Conservation (phyloP, 2,329 filamentous ascomycete genomes). For the Penicillium sp. region DNA sequence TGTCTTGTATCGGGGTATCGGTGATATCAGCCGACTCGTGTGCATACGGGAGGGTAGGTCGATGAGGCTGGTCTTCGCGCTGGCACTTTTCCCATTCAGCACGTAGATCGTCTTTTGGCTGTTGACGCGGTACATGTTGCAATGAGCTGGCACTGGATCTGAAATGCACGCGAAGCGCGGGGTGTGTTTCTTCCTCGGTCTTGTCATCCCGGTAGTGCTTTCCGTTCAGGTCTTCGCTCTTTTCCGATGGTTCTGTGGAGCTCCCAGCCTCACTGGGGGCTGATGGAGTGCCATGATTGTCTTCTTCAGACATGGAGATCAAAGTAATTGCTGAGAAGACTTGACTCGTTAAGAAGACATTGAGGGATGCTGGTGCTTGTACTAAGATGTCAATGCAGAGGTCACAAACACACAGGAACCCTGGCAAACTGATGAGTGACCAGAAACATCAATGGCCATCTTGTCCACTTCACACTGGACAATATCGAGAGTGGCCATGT, state of each 20-base stretch:
- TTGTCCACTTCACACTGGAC: too few species aligned
- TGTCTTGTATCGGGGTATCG: slow-evolving; percentile 14
- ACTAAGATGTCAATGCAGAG: background rate
- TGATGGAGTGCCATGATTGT: slow-evolving; percentile 1
- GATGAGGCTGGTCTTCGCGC: slow-evolving; percentile 11
- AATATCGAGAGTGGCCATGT: too few species aligned
- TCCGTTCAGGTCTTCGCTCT: background rate
- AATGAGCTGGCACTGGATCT: slow-evolving; percentile 8
- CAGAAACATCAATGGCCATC: too few species aligned
- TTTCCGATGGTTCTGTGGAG: background rate
- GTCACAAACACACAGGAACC: too few species aligned
- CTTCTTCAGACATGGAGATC: slow-evolving; percentile 4
- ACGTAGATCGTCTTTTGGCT: slow-evolving; percentile 4
- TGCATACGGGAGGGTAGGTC: slow-evolving; percentile 15
- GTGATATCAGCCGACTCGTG: slow-evolving; percentile 28
- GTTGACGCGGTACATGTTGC: slow-evolving; percentile 2
- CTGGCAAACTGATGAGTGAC: too few species aligned
- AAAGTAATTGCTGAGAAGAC: background rate
- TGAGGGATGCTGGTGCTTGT: too few species aligned
- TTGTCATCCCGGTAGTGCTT: background rate
- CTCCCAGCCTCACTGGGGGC: slow-evolving; percentile 1
- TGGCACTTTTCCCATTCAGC: slow-evolving; percentile 13
- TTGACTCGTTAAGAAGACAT: too few species aligned
- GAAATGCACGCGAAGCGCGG: slow-evolving; percentile 14
- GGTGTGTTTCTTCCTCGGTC: slow-evolving; percentile 1